These are phyloP conservation scores for Darksidea phi DNA, from an alignment of 495 filamentous ascomycete genomes.

Conservation along the genomic window DNA sequence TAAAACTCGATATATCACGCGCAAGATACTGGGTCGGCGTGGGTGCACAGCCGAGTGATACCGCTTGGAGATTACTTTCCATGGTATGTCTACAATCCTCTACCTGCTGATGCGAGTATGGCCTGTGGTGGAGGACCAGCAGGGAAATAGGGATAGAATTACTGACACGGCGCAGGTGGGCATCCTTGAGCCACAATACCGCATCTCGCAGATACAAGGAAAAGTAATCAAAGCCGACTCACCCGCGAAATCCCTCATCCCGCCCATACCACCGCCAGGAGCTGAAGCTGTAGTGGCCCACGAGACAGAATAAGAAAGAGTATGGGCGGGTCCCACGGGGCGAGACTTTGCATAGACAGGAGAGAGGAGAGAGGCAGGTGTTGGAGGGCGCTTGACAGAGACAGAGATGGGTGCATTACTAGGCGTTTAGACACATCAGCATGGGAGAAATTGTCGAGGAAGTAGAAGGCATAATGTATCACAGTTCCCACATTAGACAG, in stretches of 20 bases:
- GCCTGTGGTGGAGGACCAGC: not conserved
- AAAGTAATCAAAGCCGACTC: conserved; percentile 25
- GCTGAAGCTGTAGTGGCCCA: no score
- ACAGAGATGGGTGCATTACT: no score
- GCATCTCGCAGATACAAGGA: conserved; percentile 11
- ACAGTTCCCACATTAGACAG: no score
- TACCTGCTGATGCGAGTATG: no score
- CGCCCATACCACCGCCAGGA: not conserved
- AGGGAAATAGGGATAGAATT: not conserved
- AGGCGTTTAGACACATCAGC: no score
- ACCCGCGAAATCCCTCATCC: conserved; percentile 24
- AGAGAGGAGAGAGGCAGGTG: no score
- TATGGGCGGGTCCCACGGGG: no score
- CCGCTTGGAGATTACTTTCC: conserved; percentile 78
- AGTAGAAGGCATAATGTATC: no score
- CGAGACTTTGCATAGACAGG: not conserved
- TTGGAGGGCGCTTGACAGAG: no score
- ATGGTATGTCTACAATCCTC: conserved; percentile 62
- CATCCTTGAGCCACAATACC: conserved; percentile 51
- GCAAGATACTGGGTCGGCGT: conserved; percentile 97
- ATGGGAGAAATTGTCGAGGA: no score
- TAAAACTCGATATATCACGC: conserved; percentile 75
- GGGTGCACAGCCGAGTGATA: conserved; percentile 88
- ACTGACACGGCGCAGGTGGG: conserved; percentile 44
- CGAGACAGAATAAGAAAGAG: no score